Evolutionary conservation across 2,329 filamentous ascomycete genomes (phyloP), one percentile per base, ranked within the genome.

Genomic region (Colletotrichum sp.): DNA sequence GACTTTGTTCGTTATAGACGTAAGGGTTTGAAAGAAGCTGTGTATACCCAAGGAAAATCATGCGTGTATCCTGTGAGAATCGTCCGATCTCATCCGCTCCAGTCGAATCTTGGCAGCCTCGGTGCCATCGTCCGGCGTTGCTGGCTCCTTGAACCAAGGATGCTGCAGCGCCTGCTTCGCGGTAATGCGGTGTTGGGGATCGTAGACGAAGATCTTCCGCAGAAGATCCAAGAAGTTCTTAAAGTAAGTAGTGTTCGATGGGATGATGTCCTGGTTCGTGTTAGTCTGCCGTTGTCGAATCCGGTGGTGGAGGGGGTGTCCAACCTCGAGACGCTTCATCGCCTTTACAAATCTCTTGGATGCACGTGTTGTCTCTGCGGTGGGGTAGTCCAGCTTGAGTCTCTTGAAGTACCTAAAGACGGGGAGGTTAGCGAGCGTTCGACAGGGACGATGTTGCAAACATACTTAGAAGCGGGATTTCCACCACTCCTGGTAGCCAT

Each of bases 171-270:
- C 92, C 79, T 93, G 86, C 78, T 93, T 92, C 27, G 92, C 92
- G 6, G 91, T 93, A 77, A 94, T 94, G 61, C 92, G 90, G 72
- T 91, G 89, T 7, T 86, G 84, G 13, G 92, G 92, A 74, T 94
- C 92, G 81, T 94, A 94, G 36, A 93, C 89, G 79, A 94, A 94
- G 65, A 94, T 94, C 82, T 90, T 93, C 79, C 88, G 87, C 9
- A 94, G 84, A 12, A 94, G 86, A 81, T 94, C 92, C 64, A 93
- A 83, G 79, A 94, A 94, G 77, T 91, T 89, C 75, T 87, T 88
- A 73, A 92, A 85, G 83, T 94, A 94, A 15, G 86, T 86, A 76
- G 85, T 92, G 78, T 86, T 91, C 7, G 86, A 85, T 0, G 92
- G 92, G 55, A 94, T 93, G 68, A 93, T 93, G 77, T 93, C 91